phyloP scores from a whole-genome alignment of 2,329 filamentous ascomycete species.

The Fusarium decemcellulare region DNA sequence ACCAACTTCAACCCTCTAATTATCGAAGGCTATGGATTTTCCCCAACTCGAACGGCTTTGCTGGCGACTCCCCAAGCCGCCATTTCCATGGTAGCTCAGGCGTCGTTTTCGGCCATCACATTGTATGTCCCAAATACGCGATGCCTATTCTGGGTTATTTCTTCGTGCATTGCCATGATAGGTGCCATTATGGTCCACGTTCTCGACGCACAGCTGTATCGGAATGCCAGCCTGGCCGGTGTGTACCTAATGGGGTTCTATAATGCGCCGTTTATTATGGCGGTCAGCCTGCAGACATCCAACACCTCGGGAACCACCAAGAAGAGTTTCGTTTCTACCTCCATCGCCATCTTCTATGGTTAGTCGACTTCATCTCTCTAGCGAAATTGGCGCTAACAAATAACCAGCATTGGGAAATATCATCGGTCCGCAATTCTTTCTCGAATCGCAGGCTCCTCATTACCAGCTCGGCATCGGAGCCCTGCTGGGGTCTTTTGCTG shows the following conservation, averaged over 20 bases:
- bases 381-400: neutral
- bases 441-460: conserved; percentile 43
- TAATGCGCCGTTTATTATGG: conserved; percentile 48
- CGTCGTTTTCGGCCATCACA: conserved; percentile 39
- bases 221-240: conserved; percentile 47
- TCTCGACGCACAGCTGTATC: conserved; percentile 25
- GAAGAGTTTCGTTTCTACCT: conserved; percentile 49
- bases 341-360: conserved; percentile 48
- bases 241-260: conserved; percentile 54
- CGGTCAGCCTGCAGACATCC: conserved; percentile 48
- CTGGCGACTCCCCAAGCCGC: conserved; percentile 53
- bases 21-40: conserved; percentile 66
- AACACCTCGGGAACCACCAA: conserved; percentile 50
- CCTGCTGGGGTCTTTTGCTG: conserved; percentile 47
- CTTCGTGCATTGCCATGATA: conserved; percentile 39
- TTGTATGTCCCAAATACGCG: conserved; percentile 48
- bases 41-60: conserved; percentile 44
- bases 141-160: conserved; percentile 49
- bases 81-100: conserved; percentile 48
- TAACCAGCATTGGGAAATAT: conserved; percentile 49
- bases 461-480: conserved; percentile 47
- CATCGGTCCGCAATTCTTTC: conserved; percentile 49
- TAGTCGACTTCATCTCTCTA: neutral
- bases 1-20: conserved; percentile 74
- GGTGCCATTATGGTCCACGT: conserved; percentile 47